A percentile compares a stretch with the other conserved stretches of the same genome.
phyloP scores from a whole-genome alignment of 441 rosid genomes.

The Populus tomentosa region DNA sequence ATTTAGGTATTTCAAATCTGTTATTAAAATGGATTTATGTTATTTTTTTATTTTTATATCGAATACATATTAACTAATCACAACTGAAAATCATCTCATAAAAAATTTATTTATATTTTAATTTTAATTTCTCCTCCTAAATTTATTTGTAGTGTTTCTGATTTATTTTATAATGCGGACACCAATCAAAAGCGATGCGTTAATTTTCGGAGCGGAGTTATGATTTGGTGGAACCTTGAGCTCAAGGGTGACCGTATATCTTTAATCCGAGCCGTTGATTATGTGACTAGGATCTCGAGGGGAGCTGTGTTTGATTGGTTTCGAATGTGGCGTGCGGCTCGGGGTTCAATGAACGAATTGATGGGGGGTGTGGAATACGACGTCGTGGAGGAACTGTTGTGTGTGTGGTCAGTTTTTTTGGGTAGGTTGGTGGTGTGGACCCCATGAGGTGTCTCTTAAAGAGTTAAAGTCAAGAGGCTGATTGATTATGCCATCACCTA shows the following conservation, averaged over 20 bases:
- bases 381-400: background rate
- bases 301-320: background rate
- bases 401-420: background rate
- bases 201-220: too few relatives aligned
- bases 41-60: too few relatives aligned
- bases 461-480: background rate
- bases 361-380: background rate
- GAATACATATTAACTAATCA: too few relatives aligned
- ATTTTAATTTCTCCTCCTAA: too few relatives aligned
- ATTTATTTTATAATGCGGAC: too few relatives aligned
- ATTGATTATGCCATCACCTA: background rate
- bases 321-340: background rate
- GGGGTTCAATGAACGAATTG: background rate
- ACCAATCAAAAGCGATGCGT: too few relatives aligned
- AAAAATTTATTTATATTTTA: too few relatives aligned
- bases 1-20: too few relatives aligned
- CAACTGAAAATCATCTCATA: too few relatives aligned
- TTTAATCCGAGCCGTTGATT: background rate
- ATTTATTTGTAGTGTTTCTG: too few relatives aligned
- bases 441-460: background rate
- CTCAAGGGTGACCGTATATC: background rate
- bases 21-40: too few relatives aligned
- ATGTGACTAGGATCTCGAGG: background rate
- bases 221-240: background rate
- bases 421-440: slow-evolving; percentile 11